These are phyloP conservation scores for Penstemon newberryi DNA, from an alignment of 257 asterid genomes.

Conservation along the genomic window DNA sequence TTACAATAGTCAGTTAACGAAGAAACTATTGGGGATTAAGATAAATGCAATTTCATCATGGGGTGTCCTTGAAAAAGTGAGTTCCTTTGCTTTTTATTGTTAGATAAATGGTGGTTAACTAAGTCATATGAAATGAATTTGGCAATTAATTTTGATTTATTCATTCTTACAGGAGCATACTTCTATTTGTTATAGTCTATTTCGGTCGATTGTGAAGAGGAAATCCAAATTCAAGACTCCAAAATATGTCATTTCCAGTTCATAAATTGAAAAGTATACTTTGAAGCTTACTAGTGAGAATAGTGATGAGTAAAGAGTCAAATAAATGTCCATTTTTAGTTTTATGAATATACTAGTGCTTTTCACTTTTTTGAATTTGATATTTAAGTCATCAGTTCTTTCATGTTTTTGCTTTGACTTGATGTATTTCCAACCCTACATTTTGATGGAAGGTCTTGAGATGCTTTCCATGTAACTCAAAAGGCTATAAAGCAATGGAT, in stretches of 20 bases:
- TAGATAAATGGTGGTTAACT: not conserved
- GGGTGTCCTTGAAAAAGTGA: conserved; percentile 49
- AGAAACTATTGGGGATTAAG: conserved; percentile 34
- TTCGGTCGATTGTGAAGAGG: conserved; percentile 30
- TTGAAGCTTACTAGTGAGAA: conserved; percentile 30
- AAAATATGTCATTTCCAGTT: conserved; percentile 23
- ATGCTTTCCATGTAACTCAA: conserved; percentile 22
- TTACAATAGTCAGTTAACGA: conserved; percentile 34
- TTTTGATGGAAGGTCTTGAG: conserved; percentile 25
- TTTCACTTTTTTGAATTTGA: conserved; percentile 16
- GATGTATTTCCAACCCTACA: conserved; percentile 21
- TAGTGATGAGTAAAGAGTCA: conserved; percentile 24
- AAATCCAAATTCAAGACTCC: conserved; percentile 34
- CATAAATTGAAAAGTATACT: conserved; percentile 24
- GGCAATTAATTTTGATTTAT: not conserved
- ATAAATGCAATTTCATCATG: conserved; percentile 40
- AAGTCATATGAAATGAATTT: not conserved
- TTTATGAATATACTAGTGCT: conserved; percentile 23
- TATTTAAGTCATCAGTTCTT: conserved; percentile 20
- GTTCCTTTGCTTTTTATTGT: conserved; percentile 22
- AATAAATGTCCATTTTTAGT: conserved; percentile 19
- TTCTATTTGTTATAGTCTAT: conserved; percentile 36
- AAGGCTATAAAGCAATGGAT: conserved; percentile 22
- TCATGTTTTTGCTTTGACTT: conserved; percentile 6
- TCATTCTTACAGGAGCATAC: conserved; percentile 41